Conservation (phyloP, 1,284 basidiomycete genomes). For the Thelephora terrestris region DNA sequence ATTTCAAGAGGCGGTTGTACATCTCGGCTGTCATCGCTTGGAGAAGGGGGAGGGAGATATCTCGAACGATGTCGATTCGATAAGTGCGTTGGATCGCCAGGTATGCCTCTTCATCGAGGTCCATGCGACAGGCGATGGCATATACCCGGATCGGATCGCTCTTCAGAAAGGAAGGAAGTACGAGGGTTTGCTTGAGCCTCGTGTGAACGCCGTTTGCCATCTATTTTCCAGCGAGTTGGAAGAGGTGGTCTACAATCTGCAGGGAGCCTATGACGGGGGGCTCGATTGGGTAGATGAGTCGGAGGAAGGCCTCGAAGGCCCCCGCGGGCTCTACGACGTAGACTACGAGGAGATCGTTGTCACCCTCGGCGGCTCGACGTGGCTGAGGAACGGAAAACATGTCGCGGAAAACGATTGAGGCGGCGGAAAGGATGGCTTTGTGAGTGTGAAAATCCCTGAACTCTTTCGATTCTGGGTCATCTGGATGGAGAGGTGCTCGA, state of each 20-base stretch:
- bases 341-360: constrained; percentile 29
- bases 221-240: neutral
- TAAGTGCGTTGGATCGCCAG: constrained; percentile 34
- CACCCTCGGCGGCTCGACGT: neutral
- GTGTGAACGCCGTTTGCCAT: neutral
- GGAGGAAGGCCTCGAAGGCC: constrained; percentile 15
- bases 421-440: constrained; percentile 44
- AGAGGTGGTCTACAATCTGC: neutral
- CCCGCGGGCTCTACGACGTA: constrained; percentile 41
- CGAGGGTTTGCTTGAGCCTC: constrained; percentile 24
- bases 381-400: constrained; percentile 60
- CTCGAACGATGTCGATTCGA: constrained; percentile 33
- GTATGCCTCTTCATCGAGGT: constrained; percentile 12
- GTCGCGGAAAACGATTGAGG: constrained; percentile 57
- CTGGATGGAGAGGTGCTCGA: constrained; percentile 14
- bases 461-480: constrained; percentile 20
- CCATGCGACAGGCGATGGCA: constrained; percentile 23
- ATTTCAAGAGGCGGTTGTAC: constrained; percentile 50
- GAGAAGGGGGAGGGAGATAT: constrained; percentile 39
- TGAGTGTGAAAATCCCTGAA: constrained; percentile 45
- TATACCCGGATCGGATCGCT: constrained; percentile 25
- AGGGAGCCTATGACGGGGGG: neutral
- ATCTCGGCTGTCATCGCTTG: constrained; percentile 52
- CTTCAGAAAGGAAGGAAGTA: constrained; percentile 28
- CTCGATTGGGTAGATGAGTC: constrained; percentile 16